Conservation (phyloP, 768 basidiomycete genomes). For the Harrya chromipes region DNA sequence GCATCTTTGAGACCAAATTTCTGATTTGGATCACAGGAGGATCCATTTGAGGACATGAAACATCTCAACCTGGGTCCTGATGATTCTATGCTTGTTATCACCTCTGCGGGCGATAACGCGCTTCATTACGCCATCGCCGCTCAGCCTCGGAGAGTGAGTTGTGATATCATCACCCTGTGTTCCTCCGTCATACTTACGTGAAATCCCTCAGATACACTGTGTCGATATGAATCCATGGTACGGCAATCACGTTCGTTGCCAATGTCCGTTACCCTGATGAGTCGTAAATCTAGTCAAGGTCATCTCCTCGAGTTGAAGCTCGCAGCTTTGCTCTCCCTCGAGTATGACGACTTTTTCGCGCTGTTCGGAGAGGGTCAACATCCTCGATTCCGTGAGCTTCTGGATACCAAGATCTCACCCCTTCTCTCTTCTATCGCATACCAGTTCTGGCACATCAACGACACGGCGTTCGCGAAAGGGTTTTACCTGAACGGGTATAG, state of each 20-base stretch:
- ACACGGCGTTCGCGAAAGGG: slow-evolving; percentile 42
- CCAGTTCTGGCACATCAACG: slow-evolving; percentile 73
- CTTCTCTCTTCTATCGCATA: slow-evolving; percentile 69
- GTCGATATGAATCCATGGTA: slow-evolving; percentile 73
- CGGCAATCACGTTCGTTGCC: neutral
- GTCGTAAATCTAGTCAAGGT: slow-evolving; percentile 48
- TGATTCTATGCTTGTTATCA: slow-evolving; percentile 72
- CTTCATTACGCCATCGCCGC: slow-evolving; percentile 75
- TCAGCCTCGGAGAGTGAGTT: slow-evolving; percentile 47
- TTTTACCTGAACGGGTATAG: slow-evolving; percentile 72
- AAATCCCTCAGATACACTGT: slow-evolving; percentile 49
- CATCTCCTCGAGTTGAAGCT: slow-evolving; percentile 80
- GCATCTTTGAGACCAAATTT: neutral
- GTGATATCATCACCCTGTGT: neutral
- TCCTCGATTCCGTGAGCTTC: slow-evolving; percentile 52
- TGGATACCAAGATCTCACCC: slow-evolving; percentile 61
- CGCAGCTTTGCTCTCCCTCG: slow-evolving; percentile 54
- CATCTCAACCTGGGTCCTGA: slow-evolving; percentile 53
- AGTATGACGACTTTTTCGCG: slow-evolving; percentile 59
- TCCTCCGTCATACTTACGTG: neutral
- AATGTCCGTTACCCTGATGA: neutral
- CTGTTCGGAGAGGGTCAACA: slow-evolving; percentile 68
- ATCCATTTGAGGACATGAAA: slow-evolving; percentile 71
- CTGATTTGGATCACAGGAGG: slow-evolving; percentile 45
- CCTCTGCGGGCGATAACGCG: slow-evolving; percentile 77